These are phyloP conservation scores for Tetrahymena borealis DNA, from an alignment of 73 alveolate species.

Conservation along the genomic window DNA sequence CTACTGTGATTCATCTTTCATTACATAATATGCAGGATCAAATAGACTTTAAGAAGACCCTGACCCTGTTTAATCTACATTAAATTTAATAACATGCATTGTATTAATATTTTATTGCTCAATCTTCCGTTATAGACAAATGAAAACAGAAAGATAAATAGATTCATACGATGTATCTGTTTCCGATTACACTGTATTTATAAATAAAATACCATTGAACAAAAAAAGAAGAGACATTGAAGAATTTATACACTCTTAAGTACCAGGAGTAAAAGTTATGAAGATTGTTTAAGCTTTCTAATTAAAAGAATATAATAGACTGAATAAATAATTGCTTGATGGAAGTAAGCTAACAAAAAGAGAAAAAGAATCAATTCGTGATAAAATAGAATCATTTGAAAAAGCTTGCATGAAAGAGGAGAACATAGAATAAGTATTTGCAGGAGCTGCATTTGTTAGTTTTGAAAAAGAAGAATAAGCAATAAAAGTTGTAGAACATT, in stretches of 20 bases:
- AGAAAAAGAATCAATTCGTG: background rate
- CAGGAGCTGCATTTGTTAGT: background rate
- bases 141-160: background rate
- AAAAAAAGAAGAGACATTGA: background rate
- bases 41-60: background rate
- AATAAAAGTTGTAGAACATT: background rate
- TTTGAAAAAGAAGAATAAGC: background rate
- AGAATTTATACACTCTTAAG: background rate
- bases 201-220: background rate
- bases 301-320: background rate
- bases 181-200: background rate
- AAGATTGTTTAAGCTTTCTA: background rate
- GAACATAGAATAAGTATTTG: background rate
- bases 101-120: background rate
- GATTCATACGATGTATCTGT: background rate
- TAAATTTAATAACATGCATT: background rate
- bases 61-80: background rate
- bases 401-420: background rate
- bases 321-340: background rate
- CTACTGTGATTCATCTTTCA: background rate
- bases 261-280: background rate
- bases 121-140: background rate
- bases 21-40: background rate
- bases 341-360: background rate
- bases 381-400: background rate